Conservation (phyloP, 2,329 filamentous ascomycete genomes). For the Calonectria hawksworthii region DNA sequence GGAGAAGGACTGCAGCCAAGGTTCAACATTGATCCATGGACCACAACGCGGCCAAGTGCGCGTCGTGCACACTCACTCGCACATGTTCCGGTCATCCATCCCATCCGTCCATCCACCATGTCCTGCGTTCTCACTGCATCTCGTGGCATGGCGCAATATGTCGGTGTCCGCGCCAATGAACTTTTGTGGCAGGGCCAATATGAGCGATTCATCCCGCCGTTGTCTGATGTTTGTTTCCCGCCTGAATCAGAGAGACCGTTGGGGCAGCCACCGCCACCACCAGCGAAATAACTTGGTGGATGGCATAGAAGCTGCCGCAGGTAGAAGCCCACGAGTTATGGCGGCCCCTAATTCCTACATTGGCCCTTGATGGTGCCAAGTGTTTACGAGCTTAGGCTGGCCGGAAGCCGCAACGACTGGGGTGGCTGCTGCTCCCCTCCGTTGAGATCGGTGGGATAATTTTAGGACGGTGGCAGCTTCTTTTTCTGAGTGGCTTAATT, state of each 20-base stretch:
- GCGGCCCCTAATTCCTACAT: constrained; percentile 5
- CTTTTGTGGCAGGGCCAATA: neutral
- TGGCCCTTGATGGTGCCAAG: constrained; percentile 21
- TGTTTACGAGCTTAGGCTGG: constrained; percentile 27
- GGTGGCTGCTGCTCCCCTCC: constrained; percentile 23
- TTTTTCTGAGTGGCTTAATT: constrained; percentile 35
- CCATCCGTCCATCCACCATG: neutral
- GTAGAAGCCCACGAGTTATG: constrained; percentile 9
- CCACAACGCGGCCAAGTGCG: constrained; percentile 5
- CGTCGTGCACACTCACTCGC: constrained; percentile 11
- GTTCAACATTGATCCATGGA: constrained; percentile 18
- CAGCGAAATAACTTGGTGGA: neutral
- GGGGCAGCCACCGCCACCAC: constrained; percentile 8
- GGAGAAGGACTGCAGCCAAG: constrained; percentile 16
- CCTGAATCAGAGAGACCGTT: constrained; percentile 14
- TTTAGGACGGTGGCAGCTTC: constrained; percentile 33
- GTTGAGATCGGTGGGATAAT: constrained; percentile 35
- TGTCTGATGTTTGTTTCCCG: constrained; percentile 12
- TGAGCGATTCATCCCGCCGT: constrained; percentile 5
- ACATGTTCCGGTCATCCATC: neutral
- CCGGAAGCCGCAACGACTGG: constrained; percentile 34
- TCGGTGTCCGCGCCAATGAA: constrained; percentile 14
- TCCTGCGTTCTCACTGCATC: constrained; percentile 11
- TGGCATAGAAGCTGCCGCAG: constrained; percentile 9
- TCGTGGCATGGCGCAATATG: constrained; percentile 22